phyloP scores from a whole-genome alignment of 108 stramenopile species.

The Epipyxis sp. region DNA sequence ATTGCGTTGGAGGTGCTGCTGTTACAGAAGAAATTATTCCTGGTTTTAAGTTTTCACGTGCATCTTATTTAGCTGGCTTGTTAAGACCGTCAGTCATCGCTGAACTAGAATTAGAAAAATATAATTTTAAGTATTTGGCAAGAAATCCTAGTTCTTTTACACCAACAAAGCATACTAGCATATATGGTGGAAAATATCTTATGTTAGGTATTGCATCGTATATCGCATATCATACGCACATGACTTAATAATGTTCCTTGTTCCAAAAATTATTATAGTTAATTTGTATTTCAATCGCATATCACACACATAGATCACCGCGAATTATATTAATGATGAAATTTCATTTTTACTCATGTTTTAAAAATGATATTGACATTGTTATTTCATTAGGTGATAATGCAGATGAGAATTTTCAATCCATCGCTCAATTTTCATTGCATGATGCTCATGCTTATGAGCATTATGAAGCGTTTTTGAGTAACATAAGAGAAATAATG shows the following conservation, averaged over 20 bases:
- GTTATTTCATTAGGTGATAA: too few species aligned
- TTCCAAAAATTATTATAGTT: too few species aligned
- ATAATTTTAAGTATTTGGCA: slow-evolving; percentile 35
- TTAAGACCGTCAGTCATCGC: slow-evolving; percentile 43
- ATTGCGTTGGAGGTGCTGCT: slow-evolving; percentile 51
- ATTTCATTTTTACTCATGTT: too few species aligned
- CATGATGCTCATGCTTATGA: slow-evolving; percentile 39
- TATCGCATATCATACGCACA: too few species aligned
- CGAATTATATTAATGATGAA: too few species aligned
- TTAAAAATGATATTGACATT: too few species aligned
- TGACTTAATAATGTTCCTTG: too few species aligned
- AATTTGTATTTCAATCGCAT: too few species aligned
- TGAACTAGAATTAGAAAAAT: slow-evolving; percentile 39
- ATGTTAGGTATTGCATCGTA: too few species aligned
- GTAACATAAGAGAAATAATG: slow-evolving; percentile 24
- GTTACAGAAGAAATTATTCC: slow-evolving; percentile 50
- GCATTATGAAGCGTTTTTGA: slow-evolving; percentile 39
- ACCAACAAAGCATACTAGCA: not conserved
- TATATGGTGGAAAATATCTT: slow-evolving; percentile 23
- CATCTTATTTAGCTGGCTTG: slow-evolving; percentile 47
- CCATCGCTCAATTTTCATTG: slow-evolving; percentile 40
- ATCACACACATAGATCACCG: too few species aligned
- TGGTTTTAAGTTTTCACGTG: slow-evolving; percentile 49
- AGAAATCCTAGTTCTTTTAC: slow-evolving; percentile 43
- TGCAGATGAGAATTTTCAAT: slow-evolving; percentile 12